phyloP scores from a whole-genome alignment of 805 yeast genomes.

The Candida peoriensis region DNA sequence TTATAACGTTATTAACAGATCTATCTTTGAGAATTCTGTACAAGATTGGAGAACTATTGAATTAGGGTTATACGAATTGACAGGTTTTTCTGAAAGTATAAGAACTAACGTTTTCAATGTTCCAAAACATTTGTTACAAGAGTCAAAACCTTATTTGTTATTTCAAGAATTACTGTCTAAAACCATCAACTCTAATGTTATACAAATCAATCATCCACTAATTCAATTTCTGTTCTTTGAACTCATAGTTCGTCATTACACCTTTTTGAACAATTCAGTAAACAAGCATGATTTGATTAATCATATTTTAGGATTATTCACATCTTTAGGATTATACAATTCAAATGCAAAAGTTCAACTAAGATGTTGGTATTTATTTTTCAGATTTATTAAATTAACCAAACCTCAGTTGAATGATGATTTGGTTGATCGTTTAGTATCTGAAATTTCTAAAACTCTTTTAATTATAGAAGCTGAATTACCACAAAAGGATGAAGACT shows the following conservation, averaged over 20 bases:
- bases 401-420: constrained; percentile 55
- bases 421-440: constrained; percentile 51
- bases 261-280: constrained; percentile 45
- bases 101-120: constrained; percentile 71
- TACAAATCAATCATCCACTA: constrained; percentile 66
- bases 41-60: constrained; percentile 79
- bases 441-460: constrained; percentile 53
- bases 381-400: constrained; percentile 73
- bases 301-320: constrained; percentile 69
- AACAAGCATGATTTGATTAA: constrained; percentile 48
- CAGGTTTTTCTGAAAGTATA: constrained; percentile 72
- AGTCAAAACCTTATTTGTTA: constrained; percentile 59
- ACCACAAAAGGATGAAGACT: constrained; percentile 49
- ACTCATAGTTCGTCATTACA: constrained; percentile 72
- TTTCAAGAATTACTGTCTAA: constrained; percentile 54
- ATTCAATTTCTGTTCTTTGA: constrained; percentile 83
- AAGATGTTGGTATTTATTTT: constrained; percentile 88
- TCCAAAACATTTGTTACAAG: constrained; percentile 58
- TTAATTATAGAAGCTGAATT: constrained; percentile 55
- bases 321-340: constrained; percentile 80
- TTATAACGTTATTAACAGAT: constrained; percentile 52
- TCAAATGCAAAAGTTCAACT: constrained; percentile 65
- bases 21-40: constrained; percentile 30
- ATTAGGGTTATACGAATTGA: constrained; percentile 78
- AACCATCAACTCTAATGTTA: constrained; percentile 42